Conservation (phyloP, 306 rosid genomes). For the Pterocarpus macrocarpus region DNA sequence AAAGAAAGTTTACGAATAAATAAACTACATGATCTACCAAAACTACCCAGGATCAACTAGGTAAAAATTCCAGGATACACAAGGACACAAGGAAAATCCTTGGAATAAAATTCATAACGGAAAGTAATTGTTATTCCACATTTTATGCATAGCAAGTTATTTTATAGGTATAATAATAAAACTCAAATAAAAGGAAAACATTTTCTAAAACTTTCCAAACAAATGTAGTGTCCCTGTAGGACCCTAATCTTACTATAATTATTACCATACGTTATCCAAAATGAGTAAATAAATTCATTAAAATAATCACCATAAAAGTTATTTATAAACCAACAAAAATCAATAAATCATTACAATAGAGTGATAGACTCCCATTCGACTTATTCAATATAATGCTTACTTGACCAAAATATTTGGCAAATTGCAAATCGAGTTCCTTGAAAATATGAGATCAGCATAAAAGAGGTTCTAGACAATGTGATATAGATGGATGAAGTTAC, state of each 20-base stretch:
- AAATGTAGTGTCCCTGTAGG: slow-evolving; percentile 2
- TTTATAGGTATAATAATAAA: slow-evolving; percentile 9
- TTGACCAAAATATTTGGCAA: slow-evolving; percentile 15
- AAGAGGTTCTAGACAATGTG: slow-evolving; percentile 29
- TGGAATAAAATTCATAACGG: slow-evolving; percentile 36
- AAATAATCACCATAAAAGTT: slow-evolving; percentile 6
- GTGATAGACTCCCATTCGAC: slow-evolving; percentile 25
- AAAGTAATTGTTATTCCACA: slow-evolving; percentile 26
- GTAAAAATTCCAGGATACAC: slow-evolving; percentile 25
- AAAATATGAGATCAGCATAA: slow-evolving; percentile 32
- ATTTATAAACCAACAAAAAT: background rate
- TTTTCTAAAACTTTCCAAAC: background rate
- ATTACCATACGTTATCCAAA: background rate
- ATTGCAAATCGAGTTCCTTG: slow-evolving; percentile 11
- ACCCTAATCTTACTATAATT: slow-evolving; percentile 14
- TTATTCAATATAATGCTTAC: slow-evolving; percentile 18
- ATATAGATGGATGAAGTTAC: slow-evolving; percentile 28
- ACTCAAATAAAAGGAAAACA: background rate
- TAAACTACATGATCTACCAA: background rate
- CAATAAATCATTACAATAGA: background rate
- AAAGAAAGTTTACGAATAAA: background rate
- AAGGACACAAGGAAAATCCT: background rate
- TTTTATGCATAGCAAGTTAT: slow-evolving; percentile 33
- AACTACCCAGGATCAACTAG: background rate
- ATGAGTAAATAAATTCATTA: slow-evolving; percentile 18